phyloP scores from a whole-genome alignment of 768 basidiomycete genomes.

The Tephrocybe sp. region DNA sequence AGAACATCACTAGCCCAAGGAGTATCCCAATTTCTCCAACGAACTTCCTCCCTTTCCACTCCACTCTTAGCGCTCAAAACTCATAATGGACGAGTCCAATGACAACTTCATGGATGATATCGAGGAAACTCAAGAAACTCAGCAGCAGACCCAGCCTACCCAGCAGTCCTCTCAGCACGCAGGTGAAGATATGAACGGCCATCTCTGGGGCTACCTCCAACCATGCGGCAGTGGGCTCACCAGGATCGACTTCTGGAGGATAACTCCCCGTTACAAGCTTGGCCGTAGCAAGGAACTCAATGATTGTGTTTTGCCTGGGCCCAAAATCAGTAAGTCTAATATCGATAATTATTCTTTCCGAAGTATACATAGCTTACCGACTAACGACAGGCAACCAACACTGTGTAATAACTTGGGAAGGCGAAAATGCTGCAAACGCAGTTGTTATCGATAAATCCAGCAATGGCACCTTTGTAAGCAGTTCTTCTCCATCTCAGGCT shows the following conservation, averaged over 20 bases:
- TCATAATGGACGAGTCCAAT: conserved; percentile 16
- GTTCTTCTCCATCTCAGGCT: background rate
- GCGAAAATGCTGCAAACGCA: conserved; percentile 43
- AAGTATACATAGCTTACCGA: conserved; percentile 6
- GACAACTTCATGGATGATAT: conserved; percentile 19
- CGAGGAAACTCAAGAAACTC: conserved; percentile 30
- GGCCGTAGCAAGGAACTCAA: conserved; percentile 55
- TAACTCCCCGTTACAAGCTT: conserved; percentile 46
- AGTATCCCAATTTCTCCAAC: background rate
- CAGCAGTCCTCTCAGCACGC: conserved; percentile 43
- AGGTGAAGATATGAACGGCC: conserved; percentile 30
- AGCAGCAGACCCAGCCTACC: conserved; percentile 45
- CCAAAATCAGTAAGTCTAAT: conserved; percentile 69
- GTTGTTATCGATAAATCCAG: conserved; percentile 59
- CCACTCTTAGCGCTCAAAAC: too few species aligned
- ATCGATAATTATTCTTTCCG: background rate
- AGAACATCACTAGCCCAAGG: background rate
- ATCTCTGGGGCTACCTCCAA: conserved; percentile 73
- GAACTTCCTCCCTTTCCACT: background rate
- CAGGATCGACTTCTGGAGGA: conserved; percentile 64
- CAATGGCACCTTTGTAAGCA: conserved; percentile 72
- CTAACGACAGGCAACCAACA: conserved; percentile 52
- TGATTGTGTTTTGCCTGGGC: conserved; percentile 59
- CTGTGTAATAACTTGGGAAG: conserved; percentile 61
- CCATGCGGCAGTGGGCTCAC: conserved; percentile 54